phyloP scores from a whole-genome alignment of 2,329 filamentous ascomycete species.

The Exophiala calicioides region DNA sequence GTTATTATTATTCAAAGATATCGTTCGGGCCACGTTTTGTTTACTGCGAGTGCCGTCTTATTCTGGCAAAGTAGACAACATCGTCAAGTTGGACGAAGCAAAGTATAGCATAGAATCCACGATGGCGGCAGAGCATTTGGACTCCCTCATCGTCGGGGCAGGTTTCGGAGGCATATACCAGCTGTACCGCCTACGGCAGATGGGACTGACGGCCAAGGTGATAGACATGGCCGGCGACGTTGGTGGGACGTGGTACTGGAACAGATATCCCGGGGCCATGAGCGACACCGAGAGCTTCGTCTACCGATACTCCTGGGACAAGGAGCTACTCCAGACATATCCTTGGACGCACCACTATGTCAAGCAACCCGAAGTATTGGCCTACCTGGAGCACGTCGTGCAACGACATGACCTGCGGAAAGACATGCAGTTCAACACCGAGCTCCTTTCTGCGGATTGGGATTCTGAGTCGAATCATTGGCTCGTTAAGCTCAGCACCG shows the following conservation, averaged over 20 bases:
- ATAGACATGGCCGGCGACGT: conserved; percentile 55
- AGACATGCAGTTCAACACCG: conserved; percentile 48
- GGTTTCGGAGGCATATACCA: conserved; percentile 51
- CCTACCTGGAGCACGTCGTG: conserved; percentile 52
- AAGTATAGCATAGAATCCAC: too few species aligned
- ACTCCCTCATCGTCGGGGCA: conserved; percentile 36
- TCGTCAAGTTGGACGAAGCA: too few species aligned
- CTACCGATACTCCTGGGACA: conserved; percentile 45
- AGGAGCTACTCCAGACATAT: conserved; percentile 18
- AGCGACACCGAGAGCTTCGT: conserved; percentile 25
- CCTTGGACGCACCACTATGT: conserved; percentile 27
- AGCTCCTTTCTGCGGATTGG: conserved; percentile 45
- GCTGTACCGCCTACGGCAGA: conserved; percentile 54
- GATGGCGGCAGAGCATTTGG: too few species aligned
- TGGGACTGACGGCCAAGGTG: conserved; percentile 50
- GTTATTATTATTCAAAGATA: too few species aligned
- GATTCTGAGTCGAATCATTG: conserved; percentile 42
- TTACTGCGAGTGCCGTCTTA: too few species aligned
- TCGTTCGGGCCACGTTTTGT: too few species aligned
- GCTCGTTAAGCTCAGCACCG: conserved; percentile 46
- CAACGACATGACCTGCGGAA: conserved; percentile 47
- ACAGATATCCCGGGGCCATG: conserved; percentile 43
- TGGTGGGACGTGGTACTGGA: conserved; percentile 42
- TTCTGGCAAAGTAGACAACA: too few species aligned
- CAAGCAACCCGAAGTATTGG: conserved; percentile 40